Percentiles rank a stretch among this genome's conserved stretches.
Evolutionary conservation across 495 filamentous ascomycete species (phyloP).

Genomic region (Cenococcum geophilum): DNA sequence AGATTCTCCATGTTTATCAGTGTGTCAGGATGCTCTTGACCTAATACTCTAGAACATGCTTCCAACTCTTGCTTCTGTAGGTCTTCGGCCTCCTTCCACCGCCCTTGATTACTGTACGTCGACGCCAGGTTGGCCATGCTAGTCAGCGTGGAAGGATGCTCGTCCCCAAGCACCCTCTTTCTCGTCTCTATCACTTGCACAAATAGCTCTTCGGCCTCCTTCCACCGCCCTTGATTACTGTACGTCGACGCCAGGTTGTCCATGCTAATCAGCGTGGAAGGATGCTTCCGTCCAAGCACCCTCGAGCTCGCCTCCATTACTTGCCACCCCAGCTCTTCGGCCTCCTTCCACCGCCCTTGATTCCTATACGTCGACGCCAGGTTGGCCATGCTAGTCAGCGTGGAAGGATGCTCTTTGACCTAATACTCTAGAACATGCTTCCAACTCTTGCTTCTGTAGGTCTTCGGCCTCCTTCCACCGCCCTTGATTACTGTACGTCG

Average conservation of each 20-base stretch:
- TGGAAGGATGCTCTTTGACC: constrained; percentile 1
- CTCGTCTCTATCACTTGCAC: background rate
- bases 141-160: background rate
- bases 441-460: background rate
- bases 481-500: no score
- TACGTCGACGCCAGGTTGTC: background rate
- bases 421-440: background rate
- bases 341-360: no score
- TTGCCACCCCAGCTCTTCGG: no score
- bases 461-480: no score
- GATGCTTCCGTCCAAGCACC: no score
- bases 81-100: background rate
- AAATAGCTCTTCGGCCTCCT: background rate
- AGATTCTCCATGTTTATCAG: background rate
- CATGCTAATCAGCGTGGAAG: constrained; percentile 1
- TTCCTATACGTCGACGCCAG: no score
- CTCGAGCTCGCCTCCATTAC: no score
- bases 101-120: no score
- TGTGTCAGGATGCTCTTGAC: background rate
- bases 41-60: background rate
- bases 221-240: background rate
- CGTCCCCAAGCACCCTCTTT: background rate
- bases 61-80: background rate
- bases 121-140: no score
- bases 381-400: no score